A percentile compares a stretch with the other conserved stretches of the same genome.
phyloP scores from a whole-genome alignment of 345 rosid genomes.

The Eucalyptus erythrocorys region DNA sequence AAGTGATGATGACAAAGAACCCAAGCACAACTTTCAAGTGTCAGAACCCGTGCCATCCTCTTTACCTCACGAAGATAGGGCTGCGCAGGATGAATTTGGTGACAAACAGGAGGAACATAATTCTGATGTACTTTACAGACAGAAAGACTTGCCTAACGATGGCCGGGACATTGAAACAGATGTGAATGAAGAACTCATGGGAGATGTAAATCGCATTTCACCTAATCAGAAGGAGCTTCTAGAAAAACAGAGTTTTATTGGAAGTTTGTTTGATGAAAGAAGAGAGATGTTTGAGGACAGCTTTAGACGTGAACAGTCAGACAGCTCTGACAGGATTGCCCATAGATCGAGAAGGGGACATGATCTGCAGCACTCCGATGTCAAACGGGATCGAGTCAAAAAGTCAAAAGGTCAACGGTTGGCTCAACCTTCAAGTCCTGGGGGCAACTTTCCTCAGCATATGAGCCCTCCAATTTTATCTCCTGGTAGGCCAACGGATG shows the following conservation, averaged over 20 bases:
- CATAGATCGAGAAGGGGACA: conserved; percentile 37
- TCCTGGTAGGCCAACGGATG: conserved; percentile 16
- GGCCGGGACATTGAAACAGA: conserved; percentile 41
- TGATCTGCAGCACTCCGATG: conserved; percentile 24
- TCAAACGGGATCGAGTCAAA: conserved; percentile 34
- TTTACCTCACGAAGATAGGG: conserved; percentile 13
- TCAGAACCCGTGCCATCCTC: conserved; percentile 14
- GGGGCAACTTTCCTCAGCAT: conserved; percentile 22
- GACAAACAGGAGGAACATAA: conserved; percentile 40
- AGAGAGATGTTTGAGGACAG: conserved; percentile 26
- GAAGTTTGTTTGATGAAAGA: conserved; percentile 72
- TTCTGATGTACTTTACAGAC: conserved; percentile 37
- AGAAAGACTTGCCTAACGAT: conserved; percentile 42
- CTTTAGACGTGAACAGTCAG: conserved; percentile 35
- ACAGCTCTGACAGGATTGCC: conserved; percentile 29
- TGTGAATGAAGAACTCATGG: background rate
- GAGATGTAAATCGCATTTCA: conserved; percentile 16
- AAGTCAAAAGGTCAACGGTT: conserved; percentile 42
- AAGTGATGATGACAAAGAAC: conserved; percentile 69
- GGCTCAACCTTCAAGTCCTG: conserved; percentile 22
- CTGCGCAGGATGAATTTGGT: conserved; percentile 18
- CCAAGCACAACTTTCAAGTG: conserved; percentile 26
- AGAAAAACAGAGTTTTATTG: conserved; percentile 58
- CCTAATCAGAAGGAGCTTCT: conserved; percentile 26
- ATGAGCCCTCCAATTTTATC: conserved; percentile 19